Evolutionary conservation across 768 basidiomycete species (phyloP), one percentile per base, ranked within the genome.

Genomic region (Amanita subjunquillea): DNA sequence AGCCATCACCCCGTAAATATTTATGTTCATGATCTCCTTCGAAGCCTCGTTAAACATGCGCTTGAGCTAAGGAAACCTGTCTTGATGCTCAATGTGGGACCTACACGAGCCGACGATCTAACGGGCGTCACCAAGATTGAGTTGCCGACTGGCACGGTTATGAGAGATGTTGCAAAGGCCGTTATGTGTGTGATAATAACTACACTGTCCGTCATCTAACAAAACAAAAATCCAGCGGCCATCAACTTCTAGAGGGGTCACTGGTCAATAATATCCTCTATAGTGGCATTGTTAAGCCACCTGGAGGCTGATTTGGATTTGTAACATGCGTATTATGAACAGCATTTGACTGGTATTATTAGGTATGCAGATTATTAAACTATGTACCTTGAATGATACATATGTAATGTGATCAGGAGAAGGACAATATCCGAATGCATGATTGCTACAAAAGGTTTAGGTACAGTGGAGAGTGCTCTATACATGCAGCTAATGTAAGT

Each of bases 11-110:
- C 20, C 23, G 7, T 46, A 5, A 27, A 52, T 3, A 27, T 30
- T 27, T 29, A 49, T 53, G 20, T 10, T 41, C 10, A 34, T 36
- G 13, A 13, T 42, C 12, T 30, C 23, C n/a, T 23, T 22, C 29
- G 55, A 34, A 89, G 93, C 58, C 68, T 97, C 29, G 72, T 94
- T 44, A 91, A 85, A 63, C 84, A 80, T 57, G 91, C 93, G 1
- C 63, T 87, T 4, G 80, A 88, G 55, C 69, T 81, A 13, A 72
- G 75, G 20, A 95, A 91, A 66, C 84, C 85, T 0, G 82, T 92
- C 4, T 66, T 95, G 53, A 72, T 94, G 43, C 71, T 97, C 48
- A 95, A 96, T 58, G 69, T 90, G 20, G 95, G 95, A 6, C 92
- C 92, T 2, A 86, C 91, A 2, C 79, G 95, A 39, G 94, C 86